phyloP scores from a whole-genome alignment of 108 stramenopile genomes.

The Chaetoceros muelleri region DNA sequence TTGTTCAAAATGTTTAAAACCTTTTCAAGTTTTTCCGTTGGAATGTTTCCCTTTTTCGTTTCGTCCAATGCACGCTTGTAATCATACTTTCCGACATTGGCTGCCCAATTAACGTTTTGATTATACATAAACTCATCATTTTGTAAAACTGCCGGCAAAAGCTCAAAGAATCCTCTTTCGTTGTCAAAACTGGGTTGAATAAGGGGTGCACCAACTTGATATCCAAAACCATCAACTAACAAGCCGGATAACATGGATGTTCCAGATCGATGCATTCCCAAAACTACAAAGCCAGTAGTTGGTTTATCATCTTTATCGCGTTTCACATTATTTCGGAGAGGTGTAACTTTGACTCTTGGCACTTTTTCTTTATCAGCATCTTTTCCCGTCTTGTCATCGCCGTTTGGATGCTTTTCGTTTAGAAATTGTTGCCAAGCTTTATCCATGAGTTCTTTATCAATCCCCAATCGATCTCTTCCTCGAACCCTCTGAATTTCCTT shows the following conservation, averaged over 20 bases:
- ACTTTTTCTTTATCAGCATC: not conserved
- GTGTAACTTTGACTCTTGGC: slow-evolving; percentile 1
- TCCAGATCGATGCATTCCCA: slow-evolving; percentile 86
- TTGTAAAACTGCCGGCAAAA: slow-evolving; percentile 68
- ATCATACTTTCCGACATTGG: slow-evolving; percentile 55
- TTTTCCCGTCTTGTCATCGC: not conserved
- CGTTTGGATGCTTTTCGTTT: slow-evolving; percentile 3
- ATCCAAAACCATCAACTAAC: slow-evolving; percentile 51
- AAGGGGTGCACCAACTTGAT: slow-evolving; percentile 58
- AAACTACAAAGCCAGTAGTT: slow-evolving; percentile 52
- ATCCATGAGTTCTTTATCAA: slow-evolving; percentile 27
- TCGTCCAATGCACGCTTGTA: slow-evolving; percentile 40
- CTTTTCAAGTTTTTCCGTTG: slow-evolving; percentile 41
- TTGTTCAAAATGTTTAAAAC: slow-evolving; percentile 57
- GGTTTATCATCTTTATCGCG: slow-evolving; percentile 3
- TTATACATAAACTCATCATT: slow-evolving; percentile 78
- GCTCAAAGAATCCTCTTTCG: slow-evolving; percentile 86
- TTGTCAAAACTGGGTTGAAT: slow-evolving; percentile 62
- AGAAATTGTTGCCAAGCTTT: slow-evolving; percentile 23
- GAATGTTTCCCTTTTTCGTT: slow-evolving; percentile 33
- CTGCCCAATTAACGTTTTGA: slow-evolving; percentile 65
- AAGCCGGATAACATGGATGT: slow-evolving; percentile 74
- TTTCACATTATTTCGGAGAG: not conserved
- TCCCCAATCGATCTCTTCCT: slow-evolving; percentile 20
- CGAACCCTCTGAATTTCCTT: slow-evolving; percentile 12